phyloP scores from a whole-genome alignment of 768 basidiomycete species.

The Suillus lakei region DNA sequence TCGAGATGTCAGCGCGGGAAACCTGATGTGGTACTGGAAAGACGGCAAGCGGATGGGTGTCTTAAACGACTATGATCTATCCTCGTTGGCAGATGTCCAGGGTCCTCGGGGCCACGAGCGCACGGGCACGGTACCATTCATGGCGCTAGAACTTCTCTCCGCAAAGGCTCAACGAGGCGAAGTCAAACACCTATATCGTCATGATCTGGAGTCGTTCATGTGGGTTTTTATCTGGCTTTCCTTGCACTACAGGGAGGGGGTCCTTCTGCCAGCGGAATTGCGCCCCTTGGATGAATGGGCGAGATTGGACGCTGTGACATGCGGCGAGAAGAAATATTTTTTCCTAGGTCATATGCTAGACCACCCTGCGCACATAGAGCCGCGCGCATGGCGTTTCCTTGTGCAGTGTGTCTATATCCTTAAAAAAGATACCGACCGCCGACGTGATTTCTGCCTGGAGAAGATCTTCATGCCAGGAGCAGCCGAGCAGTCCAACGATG shows the following conservation, averaged over 20 bases:
- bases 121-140: not conserved
- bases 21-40: not conserved
- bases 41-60: not conserved
- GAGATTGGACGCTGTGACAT: not conserved
- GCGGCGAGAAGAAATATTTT: not conserved
- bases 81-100: not conserved
- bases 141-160: not conserved
- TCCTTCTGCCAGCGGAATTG: not conserved
- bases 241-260: not conserved
- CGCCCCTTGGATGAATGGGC: not conserved
- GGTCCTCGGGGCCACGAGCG: not conserved
- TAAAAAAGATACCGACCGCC: too few species aligned
- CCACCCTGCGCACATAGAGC: too few species aligned
- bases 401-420: too few species aligned
- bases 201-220: not conserved
- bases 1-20: not conserved
- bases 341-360: too few species aligned
- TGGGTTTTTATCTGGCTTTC: not conserved
- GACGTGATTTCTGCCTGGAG: too few species aligned
- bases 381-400: too few species aligned
- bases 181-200: not conserved
- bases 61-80: not conserved
- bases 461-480: too few species aligned
- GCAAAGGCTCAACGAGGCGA: not conserved
- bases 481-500: too few species aligned